Percentiles rank a stretch among this genome's conserved stretches.
Conservation (phyloP, 306 rosid genomes). For the Acacia acuminata region DNA sequence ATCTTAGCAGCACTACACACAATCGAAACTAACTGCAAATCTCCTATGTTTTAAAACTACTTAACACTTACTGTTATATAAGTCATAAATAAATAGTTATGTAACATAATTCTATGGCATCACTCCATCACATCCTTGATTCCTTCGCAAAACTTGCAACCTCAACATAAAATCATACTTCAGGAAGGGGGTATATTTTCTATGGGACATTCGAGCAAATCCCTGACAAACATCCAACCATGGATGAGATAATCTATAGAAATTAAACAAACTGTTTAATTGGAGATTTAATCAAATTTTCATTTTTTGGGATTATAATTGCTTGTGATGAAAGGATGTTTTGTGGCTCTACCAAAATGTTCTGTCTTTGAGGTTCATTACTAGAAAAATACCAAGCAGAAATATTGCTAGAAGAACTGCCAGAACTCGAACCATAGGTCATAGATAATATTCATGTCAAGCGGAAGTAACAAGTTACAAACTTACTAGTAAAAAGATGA, state of each 20-base stretch:
- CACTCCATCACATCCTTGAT: not conserved
- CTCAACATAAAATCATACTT: not conserved
- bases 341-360: not conserved
- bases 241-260: not conserved
- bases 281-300: not conserved
- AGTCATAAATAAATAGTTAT: not conserved
- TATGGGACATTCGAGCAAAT: not conserved
- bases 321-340: not conserved
- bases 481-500: not conserved
- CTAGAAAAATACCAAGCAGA: not conserved
- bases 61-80: too few relatives aligned
- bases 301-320: not conserved
- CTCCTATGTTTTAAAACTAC: too few relatives aligned
- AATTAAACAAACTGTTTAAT: not conserved
- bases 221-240: not conserved
- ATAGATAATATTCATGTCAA: not conserved
- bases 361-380: not conserved
- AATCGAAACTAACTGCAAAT: too few relatives aligned
- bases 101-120: not conserved
- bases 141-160: not conserved
- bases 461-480: not conserved
- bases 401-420: not conserved
- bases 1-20: too few relatives aligned
- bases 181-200: not conserved
- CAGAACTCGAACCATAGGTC: not conserved